Percentiles rank a stretch among this genome's conserved stretches.
phyloP scores from a whole-genome alignment of 305 asterid genomes.

The Coffea humblotiana region DNA sequence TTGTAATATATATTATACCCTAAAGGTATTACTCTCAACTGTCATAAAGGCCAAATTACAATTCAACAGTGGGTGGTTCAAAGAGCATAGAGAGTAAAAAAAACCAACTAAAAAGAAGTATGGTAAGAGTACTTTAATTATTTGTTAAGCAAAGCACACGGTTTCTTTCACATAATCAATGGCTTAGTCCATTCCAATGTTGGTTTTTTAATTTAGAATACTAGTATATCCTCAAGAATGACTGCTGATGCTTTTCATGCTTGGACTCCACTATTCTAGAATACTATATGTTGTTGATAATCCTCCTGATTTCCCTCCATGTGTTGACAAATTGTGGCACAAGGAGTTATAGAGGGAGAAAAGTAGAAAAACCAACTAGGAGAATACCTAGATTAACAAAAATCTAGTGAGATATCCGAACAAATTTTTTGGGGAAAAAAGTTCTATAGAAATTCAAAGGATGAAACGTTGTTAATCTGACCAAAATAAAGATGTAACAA shows the following conservation, averaged over 20 bases:
- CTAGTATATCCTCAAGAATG: not conserved
- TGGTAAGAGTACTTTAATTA: not conserved
- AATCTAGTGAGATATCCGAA: too few species aligned
- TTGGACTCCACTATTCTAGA: conserved; percentile 5
- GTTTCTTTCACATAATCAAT: not conserved
- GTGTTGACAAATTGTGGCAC: too few species aligned
- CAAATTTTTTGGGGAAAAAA: too few species aligned
- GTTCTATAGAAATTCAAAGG: too few species aligned
- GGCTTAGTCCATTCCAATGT: not conserved
- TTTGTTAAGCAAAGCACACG: not conserved
- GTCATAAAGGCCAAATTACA: not conserved
- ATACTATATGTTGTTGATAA: too few species aligned
- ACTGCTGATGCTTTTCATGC: not conserved
- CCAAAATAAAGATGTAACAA: too few species aligned
- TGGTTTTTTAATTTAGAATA: not conserved
- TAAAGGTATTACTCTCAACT: not conserved
- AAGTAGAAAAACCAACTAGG: too few species aligned
- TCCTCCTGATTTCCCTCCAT: not conserved
- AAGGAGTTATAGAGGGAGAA: too few species aligned
- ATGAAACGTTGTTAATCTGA: too few species aligned
- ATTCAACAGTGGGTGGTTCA: not conserved
- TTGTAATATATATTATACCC: too few species aligned
- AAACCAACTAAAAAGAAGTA: not conserved
- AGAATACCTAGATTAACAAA: too few species aligned
- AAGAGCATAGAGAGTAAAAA: not conserved